Conservation (phyloP, 345 rosid genomes). For the Eutrema heterophyllum region DNA sequence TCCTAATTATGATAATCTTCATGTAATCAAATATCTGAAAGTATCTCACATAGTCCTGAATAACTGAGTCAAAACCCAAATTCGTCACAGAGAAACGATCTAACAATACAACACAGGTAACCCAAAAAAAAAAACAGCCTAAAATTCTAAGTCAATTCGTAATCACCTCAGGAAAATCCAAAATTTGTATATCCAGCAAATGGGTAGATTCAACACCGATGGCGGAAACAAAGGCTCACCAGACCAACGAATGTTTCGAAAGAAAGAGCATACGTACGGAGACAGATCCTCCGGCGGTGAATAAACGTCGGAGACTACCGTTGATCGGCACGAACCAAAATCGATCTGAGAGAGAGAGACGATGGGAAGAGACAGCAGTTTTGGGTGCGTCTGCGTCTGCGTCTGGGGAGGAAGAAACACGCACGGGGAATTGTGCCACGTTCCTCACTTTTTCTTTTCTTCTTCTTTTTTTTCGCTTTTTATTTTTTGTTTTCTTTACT, state of each 20-base stretch:
- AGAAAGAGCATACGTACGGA: neutral
- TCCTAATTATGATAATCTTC: neutral
- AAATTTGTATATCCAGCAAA: neutral
- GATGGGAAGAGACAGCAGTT: slow-evolving; percentile 1
- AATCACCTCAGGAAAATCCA: neutral
- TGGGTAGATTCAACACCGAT: neutral
- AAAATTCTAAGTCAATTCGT: neutral
- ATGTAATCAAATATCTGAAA: neutral
- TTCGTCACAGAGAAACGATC: neutral
- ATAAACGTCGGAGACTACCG: slow-evolving; percentile 16
- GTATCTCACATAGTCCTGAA: neutral
- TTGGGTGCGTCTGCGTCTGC: slow-evolving; percentile 27
- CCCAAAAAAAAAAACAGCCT: neutral
- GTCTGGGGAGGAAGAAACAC: slow-evolving; percentile 25
- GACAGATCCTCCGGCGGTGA: slow-evolving; percentile 6
- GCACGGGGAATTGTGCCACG: slow-evolving; percentile 64
- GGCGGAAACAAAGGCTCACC: slow-evolving; percentile 12
- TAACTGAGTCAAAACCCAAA: neutral
- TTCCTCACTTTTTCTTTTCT: slow-evolving; percentile 12
- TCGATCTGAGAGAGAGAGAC: slow-evolving; percentile 19
- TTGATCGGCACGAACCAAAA: slow-evolving; percentile 12
- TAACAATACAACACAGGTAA: neutral
- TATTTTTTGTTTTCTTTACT: neutral
- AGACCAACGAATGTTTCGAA: neutral
- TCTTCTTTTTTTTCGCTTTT: neutral